Conservation (phyloP, 352 stramenopile species). For the Pythium monospermum region DNA sequence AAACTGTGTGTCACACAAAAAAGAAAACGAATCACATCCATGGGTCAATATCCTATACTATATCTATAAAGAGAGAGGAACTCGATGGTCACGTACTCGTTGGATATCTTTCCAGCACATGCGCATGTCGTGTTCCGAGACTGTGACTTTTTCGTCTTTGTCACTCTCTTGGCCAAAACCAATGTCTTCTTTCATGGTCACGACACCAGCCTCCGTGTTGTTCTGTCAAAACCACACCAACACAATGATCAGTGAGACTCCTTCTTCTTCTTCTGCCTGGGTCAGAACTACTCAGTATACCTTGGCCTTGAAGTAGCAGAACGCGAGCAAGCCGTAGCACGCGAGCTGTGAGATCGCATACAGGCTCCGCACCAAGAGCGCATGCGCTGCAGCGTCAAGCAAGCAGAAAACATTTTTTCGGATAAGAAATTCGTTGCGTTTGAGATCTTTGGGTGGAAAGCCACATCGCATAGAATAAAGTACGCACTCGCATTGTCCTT, state of each 20-base stretch:
- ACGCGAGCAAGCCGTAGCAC: slow-evolving; percentile 54
- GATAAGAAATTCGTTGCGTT: slow-evolving; percentile 1
- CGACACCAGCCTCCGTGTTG: slow-evolving; percentile 66
- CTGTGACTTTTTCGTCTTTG: slow-evolving; percentile 72
- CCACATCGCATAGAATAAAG: background rate
- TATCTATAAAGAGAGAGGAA: slow-evolving; percentile 1
- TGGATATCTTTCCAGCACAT: slow-evolving; percentile 67
- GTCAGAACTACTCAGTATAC: slow-evolving; percentile 16
- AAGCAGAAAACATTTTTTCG: background rate
- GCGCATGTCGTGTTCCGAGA: slow-evolving; percentile 78
- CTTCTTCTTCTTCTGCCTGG: background rate
- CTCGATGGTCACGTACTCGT: too few species aligned
- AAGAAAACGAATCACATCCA: background rate
- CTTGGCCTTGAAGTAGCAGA: slow-evolving; percentile 59
- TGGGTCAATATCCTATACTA: background rate
- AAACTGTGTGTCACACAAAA: slow-evolving; percentile 40
- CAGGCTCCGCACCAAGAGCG: slow-evolving; percentile 38
- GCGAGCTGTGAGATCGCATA: slow-evolving; percentile 64
- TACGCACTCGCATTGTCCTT: slow-evolving; percentile 48
- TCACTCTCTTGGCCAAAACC: slow-evolving; percentile 73
- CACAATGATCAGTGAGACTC: background rate
- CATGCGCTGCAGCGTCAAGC: slow-evolving; percentile 40
- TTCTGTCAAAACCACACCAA: slow-evolving; percentile 45
- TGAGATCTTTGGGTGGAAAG: background rate
- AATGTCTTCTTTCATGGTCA: slow-evolving; percentile 74